Conservation (phyloP, 2,329 filamentous ascomycete species). For the Colletotrichum sojae region DNA sequence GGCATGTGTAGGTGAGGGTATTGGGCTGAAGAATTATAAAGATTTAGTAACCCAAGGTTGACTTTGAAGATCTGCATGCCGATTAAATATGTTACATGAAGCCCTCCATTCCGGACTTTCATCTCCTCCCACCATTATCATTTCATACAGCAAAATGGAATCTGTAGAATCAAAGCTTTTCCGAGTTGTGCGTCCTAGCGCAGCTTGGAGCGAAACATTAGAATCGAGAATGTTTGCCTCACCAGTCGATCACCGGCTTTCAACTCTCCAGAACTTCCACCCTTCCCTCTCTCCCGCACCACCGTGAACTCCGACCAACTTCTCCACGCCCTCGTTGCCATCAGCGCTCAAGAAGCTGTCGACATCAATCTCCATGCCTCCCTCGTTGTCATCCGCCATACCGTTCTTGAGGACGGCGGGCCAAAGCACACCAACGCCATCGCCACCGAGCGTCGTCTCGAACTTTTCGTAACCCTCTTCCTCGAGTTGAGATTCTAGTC, state of each 20-base stretch:
- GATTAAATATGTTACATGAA: slow-evolving; percentile 26
- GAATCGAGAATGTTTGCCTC: slow-evolving; percentile 7
- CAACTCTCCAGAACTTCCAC: slow-evolving; percentile 89
- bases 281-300: slow-evolving; percentile 79
- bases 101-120: slow-evolving; percentile 10
- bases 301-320: slow-evolving; percentile 84
- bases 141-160: slow-evolving; percentile 28
- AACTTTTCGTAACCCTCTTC: slow-evolving; percentile 86
- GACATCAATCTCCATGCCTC: slow-evolving; percentile 92
- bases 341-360: slow-evolving; percentile 86
- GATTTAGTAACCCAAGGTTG: slow-evolving; percentile 23
- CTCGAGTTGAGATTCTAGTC: slow-evolving; percentile 76
- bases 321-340: slow-evolving; percentile 86
- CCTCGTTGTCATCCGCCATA: slow-evolving; percentile 81
- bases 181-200: slow-evolving; percentile 11
- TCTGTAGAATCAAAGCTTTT: slow-evolving; percentile 18
- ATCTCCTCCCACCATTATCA: slow-evolving; percentile 27
- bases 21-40: slow-evolving; percentile 13
- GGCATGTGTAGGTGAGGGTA: too few relatives aligned
- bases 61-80: slow-evolving; percentile 24
- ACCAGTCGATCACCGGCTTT: slow-evolving; percentile 53
- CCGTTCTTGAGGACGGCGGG: slow-evolving; percentile 92
- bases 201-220: slow-evolving; percentile 17
- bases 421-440: slow-evolving; percentile 94
- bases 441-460: slow-evolving; percentile 89